Evolutionary conservation across 257 asterid species (phyloP).

Genomic region (Solanum chiquidenum): DNA sequence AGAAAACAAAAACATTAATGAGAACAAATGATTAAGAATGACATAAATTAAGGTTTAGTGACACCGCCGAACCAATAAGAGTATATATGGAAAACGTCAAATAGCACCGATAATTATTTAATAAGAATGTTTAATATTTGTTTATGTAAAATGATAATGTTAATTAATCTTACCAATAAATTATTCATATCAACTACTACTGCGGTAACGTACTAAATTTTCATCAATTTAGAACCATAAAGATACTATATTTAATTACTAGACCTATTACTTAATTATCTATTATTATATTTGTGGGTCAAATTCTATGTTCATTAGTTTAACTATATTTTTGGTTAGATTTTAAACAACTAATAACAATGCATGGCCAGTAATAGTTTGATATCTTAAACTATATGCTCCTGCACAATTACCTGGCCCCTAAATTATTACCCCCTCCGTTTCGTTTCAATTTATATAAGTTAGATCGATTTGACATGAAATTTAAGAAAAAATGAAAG

Average conservation of each 20-base stretch:
- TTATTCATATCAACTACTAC: conserved; percentile 14
- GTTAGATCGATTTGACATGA: no score
- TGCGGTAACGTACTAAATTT: conserved; percentile 18
- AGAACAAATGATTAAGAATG: not conserved
- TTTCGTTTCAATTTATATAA: no score
- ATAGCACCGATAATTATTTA: not conserved
- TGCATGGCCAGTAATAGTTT: conserved; percentile 10
- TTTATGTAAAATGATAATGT: conserved; percentile 6
- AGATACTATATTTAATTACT: conserved; percentile 6
- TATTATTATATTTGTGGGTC: not conserved
- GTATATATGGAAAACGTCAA: not conserved
- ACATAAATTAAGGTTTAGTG: not conserved
- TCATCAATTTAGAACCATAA: conserved; percentile 24
- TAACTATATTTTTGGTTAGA: not conserved
- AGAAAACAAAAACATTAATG: not conserved
- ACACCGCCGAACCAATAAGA: not conserved
- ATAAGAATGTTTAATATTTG: not conserved
- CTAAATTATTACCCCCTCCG: not conserved
- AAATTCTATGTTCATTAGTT: conserved; percentile 1
- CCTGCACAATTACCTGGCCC: not conserved
- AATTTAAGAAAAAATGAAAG: no score
- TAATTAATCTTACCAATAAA: not conserved
- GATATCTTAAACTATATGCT: conserved; percentile 1
- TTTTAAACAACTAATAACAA: not conserved
- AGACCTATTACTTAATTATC: not conserved